Evolutionary conservation across 116 monocot genomes (phyloP).

Genomic region (Phalaenopsis hybrid): DNA sequence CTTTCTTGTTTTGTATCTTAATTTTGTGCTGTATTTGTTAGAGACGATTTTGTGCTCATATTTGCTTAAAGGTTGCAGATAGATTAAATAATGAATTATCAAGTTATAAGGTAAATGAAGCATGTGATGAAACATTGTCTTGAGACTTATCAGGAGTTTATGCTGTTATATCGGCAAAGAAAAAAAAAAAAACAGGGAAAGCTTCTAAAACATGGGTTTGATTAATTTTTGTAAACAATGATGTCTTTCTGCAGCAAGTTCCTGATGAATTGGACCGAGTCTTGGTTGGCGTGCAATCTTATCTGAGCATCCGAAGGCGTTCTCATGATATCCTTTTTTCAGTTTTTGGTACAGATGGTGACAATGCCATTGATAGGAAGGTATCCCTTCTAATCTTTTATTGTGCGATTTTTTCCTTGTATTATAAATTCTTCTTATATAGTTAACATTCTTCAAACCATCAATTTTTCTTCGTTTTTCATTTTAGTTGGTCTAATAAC

Average conservation of each 20-base stretch:
- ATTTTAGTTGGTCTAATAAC: background rate
- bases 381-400: constrained; percentile 21
- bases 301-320: constrained; percentile 67
- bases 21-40: background rate
- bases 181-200: background rate
- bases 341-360: constrained; percentile 55
- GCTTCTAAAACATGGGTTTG: background rate
- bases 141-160: background rate
- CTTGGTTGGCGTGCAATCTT: constrained; percentile 75
- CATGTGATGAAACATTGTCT: background rate
- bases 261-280: constrained; percentile 88
- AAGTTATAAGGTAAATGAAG: background rate
- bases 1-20: background rate
- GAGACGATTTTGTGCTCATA: background rate
- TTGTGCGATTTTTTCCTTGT: background rate
- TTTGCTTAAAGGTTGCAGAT: background rate
- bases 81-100: background rate
- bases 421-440: background rate
- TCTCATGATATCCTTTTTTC: constrained; percentile 37
- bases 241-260: constrained; percentile 64
- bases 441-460: background rate
- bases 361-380: constrained; percentile 39
- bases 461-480: background rate
- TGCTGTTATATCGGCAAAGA: background rate
- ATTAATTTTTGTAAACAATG: background rate